Evolutionary conservation across 768 basidiomycete genomes (phyloP).

Genomic region (Calocybe cyanea): DNA sequence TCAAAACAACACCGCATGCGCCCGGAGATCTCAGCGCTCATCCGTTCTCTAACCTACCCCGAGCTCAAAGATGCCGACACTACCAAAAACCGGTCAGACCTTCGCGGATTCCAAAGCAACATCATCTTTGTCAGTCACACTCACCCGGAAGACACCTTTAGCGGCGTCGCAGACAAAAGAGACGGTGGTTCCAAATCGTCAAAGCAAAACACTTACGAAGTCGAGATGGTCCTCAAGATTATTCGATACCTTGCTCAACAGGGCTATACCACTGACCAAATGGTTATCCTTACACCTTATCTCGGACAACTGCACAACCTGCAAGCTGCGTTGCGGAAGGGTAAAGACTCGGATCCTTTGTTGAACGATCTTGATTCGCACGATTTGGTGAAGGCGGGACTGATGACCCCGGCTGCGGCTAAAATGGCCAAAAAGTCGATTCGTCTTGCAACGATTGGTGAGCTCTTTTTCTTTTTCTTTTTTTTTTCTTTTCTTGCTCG

Average conservation of each 20-base stretch:
- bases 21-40: no score
- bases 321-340: slow-evolving; percentile 37
- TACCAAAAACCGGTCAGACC: slow-evolving; percentile 45
- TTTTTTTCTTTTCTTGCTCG: not conserved
- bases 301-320: slow-evolving; percentile 60
- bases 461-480: slow-evolving; percentile 5
- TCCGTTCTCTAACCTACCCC: no score
- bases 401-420: slow-evolving; percentile 37
- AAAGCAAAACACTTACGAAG: slow-evolving; percentile 61
- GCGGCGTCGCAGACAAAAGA: slow-evolving; percentile 35
- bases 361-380: slow-evolving; percentile 59
- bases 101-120: slow-evolving; percentile 54
- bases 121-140: slow-evolving; percentile 59
- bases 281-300: slow-evolving; percentile 70
- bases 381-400: slow-evolving; percentile 56
- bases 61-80: slow-evolving; percentile 52
- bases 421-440: slow-evolving; percentile 41
- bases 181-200: slow-evolving; percentile 49
- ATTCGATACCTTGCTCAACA: slow-evolving; percentile 64
- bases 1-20: no score
- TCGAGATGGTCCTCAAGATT: slow-evolving; percentile 61
- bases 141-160: slow-evolving; percentile 48
- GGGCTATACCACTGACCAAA: slow-evolving; percentile 55
- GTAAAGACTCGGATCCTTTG: slow-evolving; percentile 51
- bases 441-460: slow-evolving; percentile 65